A percentile compares a stretch with the other conserved stretches of the same genome.
phyloP scores from a whole-genome alignment of 2,329 filamentous ascomycete species.

The Sphaceloma murrayae region DNA sequence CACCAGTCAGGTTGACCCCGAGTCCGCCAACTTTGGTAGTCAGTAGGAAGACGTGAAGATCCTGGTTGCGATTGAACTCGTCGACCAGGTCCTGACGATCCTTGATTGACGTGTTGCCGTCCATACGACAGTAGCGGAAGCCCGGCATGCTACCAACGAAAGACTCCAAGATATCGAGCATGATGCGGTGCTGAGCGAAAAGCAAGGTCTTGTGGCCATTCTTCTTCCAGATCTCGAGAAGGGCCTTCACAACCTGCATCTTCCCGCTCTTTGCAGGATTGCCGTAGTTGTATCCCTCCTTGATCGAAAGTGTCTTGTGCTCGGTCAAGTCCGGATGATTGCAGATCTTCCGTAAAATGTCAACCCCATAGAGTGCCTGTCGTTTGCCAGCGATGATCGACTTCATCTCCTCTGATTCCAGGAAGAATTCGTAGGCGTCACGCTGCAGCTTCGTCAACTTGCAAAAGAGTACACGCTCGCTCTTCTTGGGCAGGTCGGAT shows the following conservation, averaged over 20 bases:
- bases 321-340: slow-evolving; percentile 89
- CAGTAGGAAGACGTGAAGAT: slow-evolving; percentile 79
- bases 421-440: slow-evolving; percentile 68
- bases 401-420: slow-evolving; percentile 75
- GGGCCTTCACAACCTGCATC: slow-evolving; percentile 84
- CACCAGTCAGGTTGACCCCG: slow-evolving; percentile 88
- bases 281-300: slow-evolving; percentile 66
- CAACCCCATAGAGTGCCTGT: slow-evolving; percentile 80
- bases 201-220: slow-evolving; percentile 90
- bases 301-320: slow-evolving; percentile 49
- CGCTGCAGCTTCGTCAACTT: slow-evolving; percentile 75
- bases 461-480: slow-evolving; percentile 91
- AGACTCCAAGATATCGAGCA: slow-evolving; percentile 86
- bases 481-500: slow-evolving; percentile 87
- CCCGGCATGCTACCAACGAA: slow-evolving; percentile 60
- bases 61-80: slow-evolving; percentile 73
- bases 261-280: slow-evolving; percentile 75
- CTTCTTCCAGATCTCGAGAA: slow-evolving; percentile 80
- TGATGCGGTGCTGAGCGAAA: slow-evolving; percentile 87
- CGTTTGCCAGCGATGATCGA: slow-evolving; percentile 65
- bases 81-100: slow-evolving; percentile 84
- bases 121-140: slow-evolving; percentile 80
- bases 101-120: slow-evolving; percentile 82
- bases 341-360: slow-evolving; percentile 89
- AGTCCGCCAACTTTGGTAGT: slow-evolving; percentile 93